phyloP scores from a whole-genome alignment of 2,329 filamentous ascomycete genomes.

The Dichotomopilus funicola region DNA sequence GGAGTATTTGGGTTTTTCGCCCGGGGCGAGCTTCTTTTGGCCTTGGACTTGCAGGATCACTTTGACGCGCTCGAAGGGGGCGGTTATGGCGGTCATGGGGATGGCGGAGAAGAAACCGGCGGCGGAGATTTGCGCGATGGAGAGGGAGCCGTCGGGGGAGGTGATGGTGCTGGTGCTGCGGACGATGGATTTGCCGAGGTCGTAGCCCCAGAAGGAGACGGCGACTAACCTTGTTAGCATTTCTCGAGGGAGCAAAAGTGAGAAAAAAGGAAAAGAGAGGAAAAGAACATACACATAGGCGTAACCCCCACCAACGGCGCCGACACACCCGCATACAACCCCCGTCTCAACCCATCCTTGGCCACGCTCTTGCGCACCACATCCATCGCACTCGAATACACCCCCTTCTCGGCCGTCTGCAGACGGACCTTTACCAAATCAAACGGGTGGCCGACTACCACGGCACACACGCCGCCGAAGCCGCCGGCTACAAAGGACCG shows the following conservation, averaged over 20 bases:
- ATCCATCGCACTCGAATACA: conserved; percentile 85
- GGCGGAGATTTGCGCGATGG: conserved; percentile 79
- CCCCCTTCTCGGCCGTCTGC: conserved; percentile 90
- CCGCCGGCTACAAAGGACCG: conserved; percentile 84
- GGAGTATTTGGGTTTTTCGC: conserved; percentile 86
- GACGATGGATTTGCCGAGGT: conserved; percentile 87
- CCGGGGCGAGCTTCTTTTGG: conserved; percentile 75
- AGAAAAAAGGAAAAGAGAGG: neutral
- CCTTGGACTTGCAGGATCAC: conserved; percentile 97
- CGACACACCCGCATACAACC: conserved; percentile 93
- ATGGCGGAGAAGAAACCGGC: conserved; percentile 97
- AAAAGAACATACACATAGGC: conserved; percentile 77
- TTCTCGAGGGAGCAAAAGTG: neutral
- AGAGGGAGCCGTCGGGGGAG: conserved; percentile 59
- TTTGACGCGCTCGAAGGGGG: conserved; percentile 97
- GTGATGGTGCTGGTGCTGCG: conserved; percentile 57
- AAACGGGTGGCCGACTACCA: conserved; percentile 92
- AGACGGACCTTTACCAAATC: conserved; percentile 96
- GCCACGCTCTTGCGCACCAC: conserved; percentile 85
- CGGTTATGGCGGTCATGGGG: conserved; percentile 97
- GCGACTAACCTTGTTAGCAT: conserved; percentile 44
- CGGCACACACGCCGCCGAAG: conserved; percentile 88
- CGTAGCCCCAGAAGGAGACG: conserved; percentile 79
- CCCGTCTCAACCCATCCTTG: conserved; percentile 70
- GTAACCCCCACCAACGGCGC: conserved; percentile 93